Percentiles rank a stretch among this genome's conserved stretches.
Conservation (phyloP, 345 rosid species). For the Melaleuca quinquenervia region DNA sequence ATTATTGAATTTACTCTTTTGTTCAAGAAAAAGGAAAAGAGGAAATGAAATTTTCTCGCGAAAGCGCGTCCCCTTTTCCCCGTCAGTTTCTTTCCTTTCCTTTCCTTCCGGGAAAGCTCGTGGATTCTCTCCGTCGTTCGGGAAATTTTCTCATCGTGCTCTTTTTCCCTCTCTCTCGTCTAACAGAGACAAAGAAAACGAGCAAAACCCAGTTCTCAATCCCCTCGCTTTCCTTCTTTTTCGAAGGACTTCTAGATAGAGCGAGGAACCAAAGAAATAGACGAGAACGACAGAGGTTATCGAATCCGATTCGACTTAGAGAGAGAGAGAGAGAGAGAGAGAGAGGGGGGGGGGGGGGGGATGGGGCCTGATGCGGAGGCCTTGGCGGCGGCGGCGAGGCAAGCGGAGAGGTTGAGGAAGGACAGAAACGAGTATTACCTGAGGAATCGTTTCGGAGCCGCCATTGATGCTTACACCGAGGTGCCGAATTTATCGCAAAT, state of each 20-base stretch:
- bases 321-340: background rate
- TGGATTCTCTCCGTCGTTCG: background rate
- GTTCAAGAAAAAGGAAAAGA: fast-evolving
- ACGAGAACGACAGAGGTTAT: background rate
- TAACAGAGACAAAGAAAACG: background rate
- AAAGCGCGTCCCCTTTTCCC: background rate
- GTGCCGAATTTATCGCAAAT: slow-evolving; percentile 7
- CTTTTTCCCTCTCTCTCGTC: background rate
- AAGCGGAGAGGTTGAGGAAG: slow-evolving; percentile 56
- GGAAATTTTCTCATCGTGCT: background rate
- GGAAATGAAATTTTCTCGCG: background rate
- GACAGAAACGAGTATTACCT: slow-evolving; percentile 56
- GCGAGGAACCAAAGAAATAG: background rate
- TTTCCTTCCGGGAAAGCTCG: background rate
- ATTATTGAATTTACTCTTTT: too few species aligned
- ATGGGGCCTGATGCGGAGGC: slow-evolving; percentile 24
- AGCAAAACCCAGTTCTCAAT: background rate
- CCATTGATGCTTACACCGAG: slow-evolving; percentile 91
- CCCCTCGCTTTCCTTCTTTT: background rate
- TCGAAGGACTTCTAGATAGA: background rate
- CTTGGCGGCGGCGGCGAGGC: slow-evolving; percentile 31
- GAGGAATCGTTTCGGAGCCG: slow-evolving; percentile 68
- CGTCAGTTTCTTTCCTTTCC: background rate
- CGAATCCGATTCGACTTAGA: background rate
- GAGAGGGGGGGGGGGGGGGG: background rate